Evolutionary conservation across 805 yeast species (phyloP).

Genomic region (Kuraishia piskuri): DNA sequence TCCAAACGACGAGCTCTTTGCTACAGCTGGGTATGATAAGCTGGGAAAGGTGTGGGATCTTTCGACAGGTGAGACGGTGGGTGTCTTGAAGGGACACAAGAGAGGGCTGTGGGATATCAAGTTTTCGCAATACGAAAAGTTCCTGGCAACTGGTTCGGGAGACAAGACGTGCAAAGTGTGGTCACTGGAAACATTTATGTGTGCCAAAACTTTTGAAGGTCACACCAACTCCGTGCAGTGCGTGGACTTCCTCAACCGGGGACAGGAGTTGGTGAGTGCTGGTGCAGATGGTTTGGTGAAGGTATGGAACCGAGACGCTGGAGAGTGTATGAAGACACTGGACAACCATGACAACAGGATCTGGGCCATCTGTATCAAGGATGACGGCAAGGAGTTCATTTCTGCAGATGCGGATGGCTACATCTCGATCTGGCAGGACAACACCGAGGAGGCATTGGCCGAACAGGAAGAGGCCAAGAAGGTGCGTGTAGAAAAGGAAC

Average conservation of each 20-base stretch:
- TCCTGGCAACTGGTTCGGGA: slow-evolving; percentile 79
- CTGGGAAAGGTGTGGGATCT: slow-evolving; percentile 85
- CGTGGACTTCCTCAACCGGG: slow-evolving; percentile 57
- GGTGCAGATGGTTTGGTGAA: slow-evolving; percentile 96
- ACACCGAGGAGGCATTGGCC: slow-evolving; percentile 62
- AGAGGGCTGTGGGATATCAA: slow-evolving; percentile 91
- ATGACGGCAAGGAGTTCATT: slow-evolving; percentile 61
- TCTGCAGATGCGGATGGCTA: slow-evolving; percentile 96
- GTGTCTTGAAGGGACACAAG: slow-evolving; percentile 81
- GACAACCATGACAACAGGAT: slow-evolving; percentile 91
- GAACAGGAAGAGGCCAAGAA: slow-evolving; percentile 47
- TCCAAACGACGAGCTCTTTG: slow-evolving; percentile 84
- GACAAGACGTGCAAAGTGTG: slow-evolving; percentile 87
- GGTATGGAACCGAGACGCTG: slow-evolving; percentile 73
- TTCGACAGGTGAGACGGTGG: slow-evolving; percentile 79
- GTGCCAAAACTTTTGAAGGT: slow-evolving; percentile 83
- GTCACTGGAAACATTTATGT: slow-evolving; percentile 72
- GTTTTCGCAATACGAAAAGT: slow-evolving; percentile 73
- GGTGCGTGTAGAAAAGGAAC: slow-evolving; percentile 75
- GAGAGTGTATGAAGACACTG: slow-evolving; percentile 75
- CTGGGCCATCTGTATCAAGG: slow-evolving; percentile 73
- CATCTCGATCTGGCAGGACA: slow-evolving; percentile 82
- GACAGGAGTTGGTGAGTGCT: slow-evolving; percentile 61
- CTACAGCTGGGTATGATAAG: slow-evolving; percentile 92
- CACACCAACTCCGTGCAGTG: slow-evolving; percentile 90